Conservation (phyloP, 1,139 yeast species). For the Nadsonia starkeyi-henricii region DNA sequence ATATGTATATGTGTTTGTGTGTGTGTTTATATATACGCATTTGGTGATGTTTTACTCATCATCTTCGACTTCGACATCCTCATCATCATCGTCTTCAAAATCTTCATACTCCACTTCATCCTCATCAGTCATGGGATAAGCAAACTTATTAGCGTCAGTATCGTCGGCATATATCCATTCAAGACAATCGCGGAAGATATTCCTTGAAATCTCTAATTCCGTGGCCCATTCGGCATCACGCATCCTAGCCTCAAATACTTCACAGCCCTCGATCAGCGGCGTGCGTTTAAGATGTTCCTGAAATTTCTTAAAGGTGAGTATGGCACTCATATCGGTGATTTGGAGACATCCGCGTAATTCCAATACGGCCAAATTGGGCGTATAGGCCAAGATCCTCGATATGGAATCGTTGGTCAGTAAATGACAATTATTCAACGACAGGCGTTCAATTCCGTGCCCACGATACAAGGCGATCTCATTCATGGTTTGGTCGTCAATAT, state of each 20-base stretch:
- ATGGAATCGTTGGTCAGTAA: slow-evolving; percentile 51
- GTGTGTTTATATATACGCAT: too few species aligned
- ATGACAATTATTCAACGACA: slow-evolving; percentile 68
- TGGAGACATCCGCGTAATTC: slow-evolving; percentile 56
- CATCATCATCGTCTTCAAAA: slow-evolving; percentile 1
- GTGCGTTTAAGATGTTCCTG: slow-evolving; percentile 39
- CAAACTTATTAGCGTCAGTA: slow-evolving; percentile 11
- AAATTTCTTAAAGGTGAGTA: slow-evolving; percentile 54
- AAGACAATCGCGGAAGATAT: slow-evolving; percentile 21
- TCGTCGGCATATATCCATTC: slow-evolving; percentile 24
- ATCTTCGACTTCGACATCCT: not conserved
- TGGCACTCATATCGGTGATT: slow-evolving; percentile 45
- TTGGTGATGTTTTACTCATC: too few species aligned
- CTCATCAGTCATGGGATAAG: not conserved
- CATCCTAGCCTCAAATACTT: slow-evolving; percentile 44
- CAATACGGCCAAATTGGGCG: slow-evolving; percentile 53
- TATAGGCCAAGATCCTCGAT: slow-evolving; percentile 46
- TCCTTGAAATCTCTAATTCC: slow-evolving; percentile 38
- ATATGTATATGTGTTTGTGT: too few species aligned
- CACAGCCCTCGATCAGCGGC: slow-evolving; percentile 67
- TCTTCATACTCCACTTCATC: not conserved
- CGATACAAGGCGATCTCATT: slow-evolving; percentile 66
- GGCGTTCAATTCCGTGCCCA: slow-evolving; percentile 43
- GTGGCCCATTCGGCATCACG: slow-evolving; percentile 46
- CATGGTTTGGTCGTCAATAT: slow-evolving; percentile 56